Evolutionary conservation across 768 basidiomycete species (phyloP), one percentile per base, ranked within the genome.

Genomic region (Hemileccinum rubropunctum): DNA sequence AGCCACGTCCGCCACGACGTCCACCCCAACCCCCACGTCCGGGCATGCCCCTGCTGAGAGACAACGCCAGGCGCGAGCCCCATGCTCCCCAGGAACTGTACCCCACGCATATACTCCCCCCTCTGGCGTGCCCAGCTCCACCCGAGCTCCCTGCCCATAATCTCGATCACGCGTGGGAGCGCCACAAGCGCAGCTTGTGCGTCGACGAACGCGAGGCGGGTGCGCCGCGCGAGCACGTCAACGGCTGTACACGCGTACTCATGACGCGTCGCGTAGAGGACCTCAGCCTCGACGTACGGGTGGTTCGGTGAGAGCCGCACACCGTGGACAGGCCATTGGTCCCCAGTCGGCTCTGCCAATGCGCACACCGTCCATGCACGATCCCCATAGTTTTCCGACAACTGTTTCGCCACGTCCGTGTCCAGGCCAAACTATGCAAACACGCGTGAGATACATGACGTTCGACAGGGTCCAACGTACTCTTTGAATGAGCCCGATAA

Each of bases 331-430:
- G 94, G 93, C 92, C 89, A 95, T 11, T 73, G 76, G 47, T 77
- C 75, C 26, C 88, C 88, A 0, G 91, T 93, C 3, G 84, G 81
- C 43, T 84, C 76, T 2, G 89, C 86, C 50, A 94, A 79, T 0
- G 83, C 81, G 59, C 87, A 89, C 0, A 98, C 91, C 0, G 88
- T 88, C 95, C 95, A 98, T 1, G 95, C 94, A 45, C 94, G 87
- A 69, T 97, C 94, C 21, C 95, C 95, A 62, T 99, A 98, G 60
- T 85, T 89, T 47, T 90, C 85, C n/a, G 93, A 83, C 4, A 99
- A 76, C 61, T 98, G 94, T 62, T 87, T 87, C 3, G 95, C 95
- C 4, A 98, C 90, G 23, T 95, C 95, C 1, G 88, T 86, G 51
- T 91, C 89, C 18, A 95, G 68, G 18, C 94, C 93, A 68, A 91